Base-by-base conservation (phyloP, 129 eudicot genomes). In the Apium graveolens region DNA sequence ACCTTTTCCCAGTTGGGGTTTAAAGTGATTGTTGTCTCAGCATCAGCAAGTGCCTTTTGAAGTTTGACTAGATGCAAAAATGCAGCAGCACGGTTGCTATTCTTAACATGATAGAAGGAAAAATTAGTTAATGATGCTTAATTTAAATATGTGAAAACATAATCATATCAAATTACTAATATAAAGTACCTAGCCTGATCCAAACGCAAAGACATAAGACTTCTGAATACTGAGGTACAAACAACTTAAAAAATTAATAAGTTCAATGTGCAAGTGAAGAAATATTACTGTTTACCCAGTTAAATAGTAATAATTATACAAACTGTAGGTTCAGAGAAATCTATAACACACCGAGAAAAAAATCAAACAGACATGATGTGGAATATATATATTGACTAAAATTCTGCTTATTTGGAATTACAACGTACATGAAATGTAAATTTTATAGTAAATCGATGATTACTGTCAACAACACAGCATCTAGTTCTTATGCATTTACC, bases 1-100 rank as follows among this genome's bases (percentile, higher is more conserved):
- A 94, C 98, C 98, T 94, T 94, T 77, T 94, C 98, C 98, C 98
- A 94, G 76, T 76, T 85, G 34, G 97, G 97, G 81, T 90, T 91
- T 82, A 94, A 83, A 76, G 81, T 81, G 81, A 94, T 91, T 44
- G 98, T 90, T 77, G 91, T 86, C 79, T 94, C 97, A 37, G 98
- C 98, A 91, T 94, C 98, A 75, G 82, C 84, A 55, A 94, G 93
- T 63, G 98, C 97, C 84, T 94, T 94, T 70, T 82, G 96, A 55
- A 94, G 98, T 77, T 94, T 94, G 46, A 90, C 97, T 78, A 94
- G 82, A 78, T 94, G 87, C 79, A 94, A 84, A 88, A 94, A 94
- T 38, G 98, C 98, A 21, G 98, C 98, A 83, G 98, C 97, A 45
- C 98, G 98, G 74, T 94, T 94, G 87, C 98, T 94, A 26, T 80